Conservation (phyloP, 2,329 filamentous ascomycete genomes). For the Penicillium sumatraense region DNA sequence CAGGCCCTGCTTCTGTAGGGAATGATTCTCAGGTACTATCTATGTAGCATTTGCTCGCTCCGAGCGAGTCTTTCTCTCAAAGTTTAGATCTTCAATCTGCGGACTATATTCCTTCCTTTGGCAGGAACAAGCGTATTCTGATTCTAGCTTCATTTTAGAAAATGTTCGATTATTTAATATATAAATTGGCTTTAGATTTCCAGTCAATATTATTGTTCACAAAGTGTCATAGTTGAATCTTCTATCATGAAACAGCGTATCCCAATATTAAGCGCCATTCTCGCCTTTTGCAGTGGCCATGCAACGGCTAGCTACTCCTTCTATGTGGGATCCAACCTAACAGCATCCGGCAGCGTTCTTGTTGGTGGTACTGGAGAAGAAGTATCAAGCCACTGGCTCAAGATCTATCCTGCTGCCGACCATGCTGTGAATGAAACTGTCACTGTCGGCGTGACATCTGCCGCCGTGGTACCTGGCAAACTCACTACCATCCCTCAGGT, state of each 20-base stretch:
- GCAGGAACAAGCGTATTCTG: neutral
- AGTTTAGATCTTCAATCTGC: neutral
- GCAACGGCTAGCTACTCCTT: neutral
- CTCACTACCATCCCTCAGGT: neutral
- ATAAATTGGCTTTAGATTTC: no score
- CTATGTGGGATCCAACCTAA: constrained; percentile 1
- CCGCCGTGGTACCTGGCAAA: neutral
- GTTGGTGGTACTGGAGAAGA: neutral
- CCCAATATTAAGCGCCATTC: neutral
- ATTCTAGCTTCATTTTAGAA: no score
- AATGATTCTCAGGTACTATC: neutral
- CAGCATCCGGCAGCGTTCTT: neutral
- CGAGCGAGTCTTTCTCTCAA: no score
- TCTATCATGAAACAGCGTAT: neutral
- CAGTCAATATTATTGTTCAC: no score
- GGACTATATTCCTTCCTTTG: neutral
- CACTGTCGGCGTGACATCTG: neutral
- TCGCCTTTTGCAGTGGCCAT: neutral
- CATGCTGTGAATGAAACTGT: neutral
- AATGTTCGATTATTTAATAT: no score
- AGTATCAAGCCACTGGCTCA: neutral
- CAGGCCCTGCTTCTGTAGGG: neutral
- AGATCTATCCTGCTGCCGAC: neutral
- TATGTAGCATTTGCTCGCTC: no score
- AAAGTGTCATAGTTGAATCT: neutral